Base-by-base conservation (phyloP, 1,284 basidiomycete genomes). In the Rhodotorula mucilaginosa region DNA sequence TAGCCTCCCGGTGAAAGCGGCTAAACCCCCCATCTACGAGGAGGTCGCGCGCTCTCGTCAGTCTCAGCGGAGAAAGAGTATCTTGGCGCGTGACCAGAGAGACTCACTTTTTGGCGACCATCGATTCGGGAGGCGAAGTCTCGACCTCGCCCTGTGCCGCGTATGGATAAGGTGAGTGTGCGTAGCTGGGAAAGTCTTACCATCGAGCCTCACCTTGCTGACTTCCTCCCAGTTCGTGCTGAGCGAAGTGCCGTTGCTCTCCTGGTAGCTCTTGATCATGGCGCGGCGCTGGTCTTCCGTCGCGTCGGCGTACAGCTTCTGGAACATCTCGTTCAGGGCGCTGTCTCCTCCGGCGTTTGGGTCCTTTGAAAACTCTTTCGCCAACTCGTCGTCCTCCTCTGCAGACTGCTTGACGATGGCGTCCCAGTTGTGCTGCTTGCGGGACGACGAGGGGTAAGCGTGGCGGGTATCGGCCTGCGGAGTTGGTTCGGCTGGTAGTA, bases 171-270 rank as follows among this genome's bases (percentile, higher is more conserved):
- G 31, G 21, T 16, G 16, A 52, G 39, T 15, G 15, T n/a, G 34
- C 44, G 23, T 2, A 31, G 26, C 49, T 29, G 16, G 12, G 29
- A 5, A 21, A 5, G 12, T 16, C n/a, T 1, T n/a, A 5, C 29
- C 15, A 10, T 26, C 26, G n/a, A 15, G 16, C 13, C 69, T 15
- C 39, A 79, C 85, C 83, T 90, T 90, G 74, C 82, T 84, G 13
- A 97, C 92, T 74, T 92, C 91, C 7, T 87, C 87, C 94, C 94
- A 97, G 81, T 97, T 93, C 0, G 94, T 97, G 82, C 91, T 93
- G 58, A 97, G 84, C 0, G 92, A 89, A 13, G 94, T 97, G 5
- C 94, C 78, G 58, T 78, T 79, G 54, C 71, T 71, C 69, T 77
- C 74, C 58, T 86, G 85, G 80, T 91, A 97, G 80, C 91, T 93